These are phyloP conservation scores for Candida broadrunensis DNA, from an alignment of 805 yeast genomes.

Conservation along the genomic window DNA sequence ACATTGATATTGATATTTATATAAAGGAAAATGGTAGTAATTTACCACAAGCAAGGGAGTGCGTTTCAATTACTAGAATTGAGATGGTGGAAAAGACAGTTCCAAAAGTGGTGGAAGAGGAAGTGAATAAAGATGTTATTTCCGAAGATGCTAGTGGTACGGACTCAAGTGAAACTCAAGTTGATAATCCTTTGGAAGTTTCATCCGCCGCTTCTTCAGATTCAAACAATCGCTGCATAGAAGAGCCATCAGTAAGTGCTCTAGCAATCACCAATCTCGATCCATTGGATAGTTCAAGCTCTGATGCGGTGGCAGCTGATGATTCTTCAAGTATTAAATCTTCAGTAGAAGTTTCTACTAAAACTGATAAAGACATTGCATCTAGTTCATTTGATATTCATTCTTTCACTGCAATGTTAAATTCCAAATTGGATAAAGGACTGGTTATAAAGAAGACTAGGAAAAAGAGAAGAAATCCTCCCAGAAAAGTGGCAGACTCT, in stretches of 20 bases:
- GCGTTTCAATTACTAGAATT: background rate
- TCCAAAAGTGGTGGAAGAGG: background rate
- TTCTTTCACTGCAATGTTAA: slow-evolving; percentile 23
- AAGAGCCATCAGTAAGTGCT: background rate
- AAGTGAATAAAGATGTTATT: background rate
- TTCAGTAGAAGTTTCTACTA: too few species aligned
- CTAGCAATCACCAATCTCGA: background rate
- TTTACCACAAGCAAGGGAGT: background rate
- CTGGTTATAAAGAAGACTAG: too few species aligned
- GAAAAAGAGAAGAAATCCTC: too few species aligned
- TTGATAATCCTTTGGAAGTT: background rate
- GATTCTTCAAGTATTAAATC: background rate
- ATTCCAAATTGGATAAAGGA: slow-evolving; percentile 18
- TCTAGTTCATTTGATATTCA: slow-evolving; percentile 19
- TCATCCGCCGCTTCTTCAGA: background rate
- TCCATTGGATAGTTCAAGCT: background rate
- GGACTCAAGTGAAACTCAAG: background rate
- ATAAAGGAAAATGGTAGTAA: background rate
- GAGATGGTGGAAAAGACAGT: background rate
- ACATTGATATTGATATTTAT: background rate
- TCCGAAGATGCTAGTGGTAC: background rate
- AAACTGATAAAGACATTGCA: background rate
- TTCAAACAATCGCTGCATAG: too few species aligned
- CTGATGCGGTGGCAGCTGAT: background rate
- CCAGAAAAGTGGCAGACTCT: too few species aligned